Percentiles rank a stretch among this genome's conserved stretches.
Conservation (phyloP, 306 rosid species). For the Trichosanthes cucumerina region DNA sequence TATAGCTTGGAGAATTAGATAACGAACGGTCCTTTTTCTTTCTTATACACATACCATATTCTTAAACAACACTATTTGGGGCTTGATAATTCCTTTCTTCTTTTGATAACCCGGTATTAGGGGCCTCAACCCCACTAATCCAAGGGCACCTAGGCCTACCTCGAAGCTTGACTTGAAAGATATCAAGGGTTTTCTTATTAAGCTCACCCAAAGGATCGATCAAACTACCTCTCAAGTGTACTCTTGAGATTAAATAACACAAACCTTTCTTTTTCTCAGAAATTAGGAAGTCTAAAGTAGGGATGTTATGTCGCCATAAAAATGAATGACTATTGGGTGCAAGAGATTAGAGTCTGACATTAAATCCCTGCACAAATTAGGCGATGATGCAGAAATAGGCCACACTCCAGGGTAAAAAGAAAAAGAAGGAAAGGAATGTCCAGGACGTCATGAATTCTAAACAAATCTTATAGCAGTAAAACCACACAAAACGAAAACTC, state of each 20-base stretch:
- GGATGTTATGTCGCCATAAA: not conserved
- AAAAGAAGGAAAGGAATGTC: not conserved
- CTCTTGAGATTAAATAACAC: not conserved
- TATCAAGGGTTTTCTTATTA: not conserved
- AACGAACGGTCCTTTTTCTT: not conserved
- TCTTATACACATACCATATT: not conserved
- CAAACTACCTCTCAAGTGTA: not conserved
- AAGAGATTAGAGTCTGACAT: not conserved
- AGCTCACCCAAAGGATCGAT: not conserved
- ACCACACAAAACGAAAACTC: slow-evolving; percentile 6
- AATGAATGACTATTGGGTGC: not conserved
- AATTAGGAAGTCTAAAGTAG: not conserved
- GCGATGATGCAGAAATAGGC: not conserved
- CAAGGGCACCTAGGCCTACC: not conserved
- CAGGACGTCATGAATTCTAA: not conserved
- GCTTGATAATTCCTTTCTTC: not conserved
- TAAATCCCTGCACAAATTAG: not conserved
- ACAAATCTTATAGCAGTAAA: not conserved
- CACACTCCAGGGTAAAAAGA: not conserved
- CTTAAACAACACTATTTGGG: not conserved
- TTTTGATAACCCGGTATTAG: not conserved
- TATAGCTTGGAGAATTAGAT: not conserved
- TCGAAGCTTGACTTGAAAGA: not conserved
- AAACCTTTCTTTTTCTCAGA: not conserved
- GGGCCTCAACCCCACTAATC: not conserved